phyloP scores from a whole-genome alignment of 108 stramenopile genomes.

The Seminavis robusta region DNA sequence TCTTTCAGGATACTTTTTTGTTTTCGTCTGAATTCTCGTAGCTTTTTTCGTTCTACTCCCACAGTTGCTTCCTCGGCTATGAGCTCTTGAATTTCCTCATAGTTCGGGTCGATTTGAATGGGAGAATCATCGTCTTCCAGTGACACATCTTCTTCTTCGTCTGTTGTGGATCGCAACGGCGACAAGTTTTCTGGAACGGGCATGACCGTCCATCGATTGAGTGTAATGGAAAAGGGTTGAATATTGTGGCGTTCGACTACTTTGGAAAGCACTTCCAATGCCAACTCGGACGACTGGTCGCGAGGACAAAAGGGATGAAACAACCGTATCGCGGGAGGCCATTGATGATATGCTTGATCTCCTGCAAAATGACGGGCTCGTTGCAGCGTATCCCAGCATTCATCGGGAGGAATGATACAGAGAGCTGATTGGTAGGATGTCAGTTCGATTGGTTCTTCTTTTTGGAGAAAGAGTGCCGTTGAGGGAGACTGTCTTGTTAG shows the following conservation, averaged over 20 bases:
- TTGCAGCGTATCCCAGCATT: conserved; percentile 72
- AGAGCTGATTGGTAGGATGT: conserved; percentile 39
- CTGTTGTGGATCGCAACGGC: no score
- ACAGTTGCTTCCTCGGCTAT: conserved; percentile 54
- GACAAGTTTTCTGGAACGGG: conserved; percentile 73
- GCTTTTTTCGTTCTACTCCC: conserved; percentile 29
- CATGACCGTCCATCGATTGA: conserved; percentile 63
- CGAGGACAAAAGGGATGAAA: conserved; percentile 69
- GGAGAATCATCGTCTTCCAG: not conserved
- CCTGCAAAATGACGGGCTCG: conserved; percentile 68
- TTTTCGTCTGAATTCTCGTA: conserved; percentile 17
- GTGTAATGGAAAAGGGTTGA: conserved; percentile 61
- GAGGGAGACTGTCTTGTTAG: no score
- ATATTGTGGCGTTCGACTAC: conserved; percentile 54
- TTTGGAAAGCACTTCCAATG: conserved; percentile 60
- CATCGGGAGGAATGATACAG: conserved; percentile 66
- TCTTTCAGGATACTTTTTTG: conserved; percentile 4
- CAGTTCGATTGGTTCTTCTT: no score
- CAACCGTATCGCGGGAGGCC: conserved; percentile 79
- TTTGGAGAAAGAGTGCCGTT: no score
- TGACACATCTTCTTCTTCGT: conserved; percentile 20
- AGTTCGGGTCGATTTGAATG: no score
- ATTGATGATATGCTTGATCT: conserved; percentile 60
- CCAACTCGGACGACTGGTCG: conserved; percentile 22
- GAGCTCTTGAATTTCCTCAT: conserved; percentile 32